These are phyloP conservation scores for Starmerella roubikii DNA, from an alignment of 805 yeast species.

Conservation along the genomic window DNA sequence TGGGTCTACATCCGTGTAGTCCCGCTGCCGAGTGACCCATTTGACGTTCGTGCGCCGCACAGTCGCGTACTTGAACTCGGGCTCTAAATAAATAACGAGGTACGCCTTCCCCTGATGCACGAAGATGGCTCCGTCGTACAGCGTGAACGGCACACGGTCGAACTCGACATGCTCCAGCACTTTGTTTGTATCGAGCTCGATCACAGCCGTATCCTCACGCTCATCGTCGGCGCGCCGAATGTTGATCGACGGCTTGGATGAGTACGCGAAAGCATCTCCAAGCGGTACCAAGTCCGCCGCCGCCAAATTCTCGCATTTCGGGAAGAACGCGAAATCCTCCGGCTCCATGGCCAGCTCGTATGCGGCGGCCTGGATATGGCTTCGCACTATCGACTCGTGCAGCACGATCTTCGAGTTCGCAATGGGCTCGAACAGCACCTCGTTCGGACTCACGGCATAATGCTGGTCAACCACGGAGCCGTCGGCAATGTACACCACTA, in stretches of 20 bases:
- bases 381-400: constrained; percentile 47
- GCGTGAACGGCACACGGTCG: constrained; percentile 74
- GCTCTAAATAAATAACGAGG: constrained; percentile 68
- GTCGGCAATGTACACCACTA: constrained; percentile 74
- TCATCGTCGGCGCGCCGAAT: constrained; percentile 76
- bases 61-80: constrained; percentile 66
- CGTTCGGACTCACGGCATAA: constrained; percentile 56
- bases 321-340: constrained; percentile 47
- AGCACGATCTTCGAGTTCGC: constrained; percentile 50
- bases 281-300: constrained; percentile 4
- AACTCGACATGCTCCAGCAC: constrained; percentile 85
- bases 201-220: constrained; percentile 69
- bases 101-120: constrained; percentile 90
- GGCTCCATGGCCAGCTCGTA: constrained; percentile 57
- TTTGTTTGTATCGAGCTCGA: constrained; percentile 64
- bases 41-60: constrained; percentile 84
- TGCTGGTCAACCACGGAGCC: constrained; percentile 72
- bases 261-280: constrained; percentile 56
- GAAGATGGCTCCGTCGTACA: constrained; percentile 86
- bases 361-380: constrained; percentile 91
- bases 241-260: constrained; percentile 51
- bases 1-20: constrained; percentile 88
- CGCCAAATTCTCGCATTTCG: constrained; percentile 19
- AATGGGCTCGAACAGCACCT: constrained; percentile 38
- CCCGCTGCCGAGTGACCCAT: constrained; percentile 86